Base-by-base conservation (phyloP, 768 basidiomycete species). In the Mycena venus region DNA sequence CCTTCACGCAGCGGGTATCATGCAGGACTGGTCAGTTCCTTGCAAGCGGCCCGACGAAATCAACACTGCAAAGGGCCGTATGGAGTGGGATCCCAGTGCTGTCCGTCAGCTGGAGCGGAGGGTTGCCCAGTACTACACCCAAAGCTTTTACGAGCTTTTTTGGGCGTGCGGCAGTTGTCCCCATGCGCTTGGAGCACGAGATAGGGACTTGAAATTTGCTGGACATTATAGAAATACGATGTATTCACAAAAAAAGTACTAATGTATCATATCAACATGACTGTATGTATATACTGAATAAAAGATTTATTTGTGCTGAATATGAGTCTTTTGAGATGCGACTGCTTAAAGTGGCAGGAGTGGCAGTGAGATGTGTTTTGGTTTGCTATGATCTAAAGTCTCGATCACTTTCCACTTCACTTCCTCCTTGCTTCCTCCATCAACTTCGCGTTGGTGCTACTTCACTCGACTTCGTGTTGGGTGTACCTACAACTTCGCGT, bases 21-120 rank as follows among this genome's bases (percentile, higher is more conserved):
- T 68, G 67, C 31, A 40, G 25, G 40, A 47, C 40, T 68, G 67
- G 67, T 25, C 31, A 23, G 56, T 59, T 42, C 67, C 67, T 31
- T 68, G 67, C 31, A 19, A 51, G n/a, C 40, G 56, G n/a, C 67
- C 67, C n/a, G n/a, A n/a, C n/a, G n/a, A n/a, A n/a, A n/a, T n/a
- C n/a, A n/a, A n/a, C n/a, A n/a, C n/a, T n/a, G n/a, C n/a, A n/a
- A n/a, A n/a, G n/a, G n/a, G n/a, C n/a, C n/a, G n/a, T n/a, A n/a
- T n/a, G n/a, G n/a, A n/a, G n/a, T n/a, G n/a, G n/a, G n/a, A n/a
- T n/a, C n/a, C n/a, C n/a, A n/a, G n/a, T n/a, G n/a, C n/a, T n/a
- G n/a, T n/a, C n/a, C n/a, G n/a, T n/a, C n/a, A n/a, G n/a, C n/a
- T n/a, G n/a, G n/a, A n/a, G n/a, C n/a, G n/a, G n/a, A n/a, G n/a